These are phyloP conservation scores for Diplodia sapinea DNA, from an alignment of 2,329 filamentous ascomycete species.

Conservation along the genomic window DNA sequence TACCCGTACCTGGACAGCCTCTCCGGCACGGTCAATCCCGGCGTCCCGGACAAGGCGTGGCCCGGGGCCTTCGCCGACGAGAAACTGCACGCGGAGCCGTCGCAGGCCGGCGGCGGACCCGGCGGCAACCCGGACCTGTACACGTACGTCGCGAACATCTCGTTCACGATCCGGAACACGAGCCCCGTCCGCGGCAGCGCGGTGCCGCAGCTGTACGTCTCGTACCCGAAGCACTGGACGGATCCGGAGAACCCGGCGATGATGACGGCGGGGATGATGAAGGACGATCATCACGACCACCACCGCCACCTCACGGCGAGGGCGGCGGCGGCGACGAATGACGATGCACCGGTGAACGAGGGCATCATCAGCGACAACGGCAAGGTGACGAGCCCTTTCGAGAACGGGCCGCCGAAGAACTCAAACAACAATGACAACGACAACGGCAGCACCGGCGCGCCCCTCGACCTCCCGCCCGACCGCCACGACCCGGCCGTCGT, in stretches of 20 bases:
- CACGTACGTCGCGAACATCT: slow-evolving; percentile 52
- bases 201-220: slow-evolving; percentile 65
- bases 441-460: background rate
- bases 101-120: slow-evolving; percentile 71
- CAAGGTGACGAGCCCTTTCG: slow-evolving; percentile 2
- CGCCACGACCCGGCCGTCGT: slow-evolving; percentile 3
- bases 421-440: no score
- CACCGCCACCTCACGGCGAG: background rate
- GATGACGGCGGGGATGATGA: background rate
- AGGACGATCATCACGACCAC: no score
- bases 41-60: slow-evolving; percentile 55
- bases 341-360: background rate
- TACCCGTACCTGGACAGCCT: slow-evolving; percentile 53
- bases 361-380: slow-evolving; percentile 21
- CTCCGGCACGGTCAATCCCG: slow-evolving; percentile 53
- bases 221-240: slow-evolving; percentile 52
- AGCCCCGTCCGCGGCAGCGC: slow-evolving; percentile 60
- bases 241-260: slow-evolving; percentile 40
- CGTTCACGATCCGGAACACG: slow-evolving; percentile 58
- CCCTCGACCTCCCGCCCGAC: background rate
- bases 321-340: background rate
- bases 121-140: slow-evolving; percentile 64
- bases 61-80: slow-evolving; percentile 61
- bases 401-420: background rate
- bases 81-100: slow-evolving; percentile 51